Evolutionary conservation across 2,329 filamentous ascomycete genomes (phyloP).

Genomic region (Zymoseptoria brevis): DNA sequence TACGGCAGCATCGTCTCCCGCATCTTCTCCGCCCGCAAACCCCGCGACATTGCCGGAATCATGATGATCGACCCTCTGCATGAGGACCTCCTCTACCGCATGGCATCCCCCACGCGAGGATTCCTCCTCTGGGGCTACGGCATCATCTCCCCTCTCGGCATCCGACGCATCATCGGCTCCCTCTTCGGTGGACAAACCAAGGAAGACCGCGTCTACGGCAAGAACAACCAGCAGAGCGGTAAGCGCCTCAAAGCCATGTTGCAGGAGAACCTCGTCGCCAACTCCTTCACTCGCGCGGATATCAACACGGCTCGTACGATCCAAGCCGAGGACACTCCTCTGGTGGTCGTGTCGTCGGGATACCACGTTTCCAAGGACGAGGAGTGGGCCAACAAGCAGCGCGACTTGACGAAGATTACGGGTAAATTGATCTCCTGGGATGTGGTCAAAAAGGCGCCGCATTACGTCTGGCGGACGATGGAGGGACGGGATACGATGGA

Average conservation of each 20-base stretch:
- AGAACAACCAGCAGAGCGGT: slow-evolving; percentile 66
- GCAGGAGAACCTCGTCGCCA: slow-evolving; percentile 84
- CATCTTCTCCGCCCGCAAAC: slow-evolving; percentile 80
- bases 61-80: slow-evolving; percentile 84
- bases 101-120: slow-evolving; percentile 62
- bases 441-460: slow-evolving; percentile 73
- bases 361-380: slow-evolving; percentile 56
- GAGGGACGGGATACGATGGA: slow-evolving; percentile 70
- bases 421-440: slow-evolving; percentile 76
- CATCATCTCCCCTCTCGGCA: slow-evolving; percentile 74
- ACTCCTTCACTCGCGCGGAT: slow-evolving; percentile 76
- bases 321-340: slow-evolving; percentile 63
- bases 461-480: slow-evolving; percentile 73
- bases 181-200: slow-evolving; percentile 72
- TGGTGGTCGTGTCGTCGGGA: slow-evolving; percentile 78
- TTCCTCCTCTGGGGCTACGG: slow-evolving; percentile 84
- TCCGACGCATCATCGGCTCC: slow-evolving; percentile 72
- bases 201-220: slow-evolving; percentile 78
- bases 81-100: slow-evolving; percentile 67
- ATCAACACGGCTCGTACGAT: slow-evolving; percentile 70
- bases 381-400: slow-evolving; percentile 76
- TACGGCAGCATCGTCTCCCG: slow-evolving; percentile 83
- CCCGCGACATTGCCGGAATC: slow-evolving; percentile 64
- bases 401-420: slow-evolving; percentile 74
- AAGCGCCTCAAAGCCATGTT: slow-evolving; percentile 85